Conservation (phyloP, 495 filamentous ascomycete genomes). For the Penicillium pancosmium region DNA sequence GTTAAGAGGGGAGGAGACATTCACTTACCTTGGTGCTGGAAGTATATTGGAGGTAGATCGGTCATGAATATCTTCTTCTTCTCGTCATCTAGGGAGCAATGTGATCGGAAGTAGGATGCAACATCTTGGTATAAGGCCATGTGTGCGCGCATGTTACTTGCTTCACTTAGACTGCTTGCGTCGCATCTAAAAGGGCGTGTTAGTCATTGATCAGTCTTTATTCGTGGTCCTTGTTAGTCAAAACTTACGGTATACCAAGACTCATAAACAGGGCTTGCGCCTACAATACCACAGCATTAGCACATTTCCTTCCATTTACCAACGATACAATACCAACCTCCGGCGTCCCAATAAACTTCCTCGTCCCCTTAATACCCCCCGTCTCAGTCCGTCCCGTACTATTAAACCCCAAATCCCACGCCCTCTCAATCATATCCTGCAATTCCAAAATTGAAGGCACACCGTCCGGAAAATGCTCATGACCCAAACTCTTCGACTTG, state of each 20-base stretch:
- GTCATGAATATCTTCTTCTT: slow-evolving; percentile 67
- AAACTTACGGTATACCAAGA: slow-evolving; percentile 64
- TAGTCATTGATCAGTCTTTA: no score
- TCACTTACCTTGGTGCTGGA: slow-evolving; percentile 74
- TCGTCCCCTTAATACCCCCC: slow-evolving; percentile 81
- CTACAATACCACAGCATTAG: slow-evolving; percentile 43
- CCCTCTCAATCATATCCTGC: slow-evolving; percentile 86
- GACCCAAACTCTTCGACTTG: slow-evolving; percentile 55
- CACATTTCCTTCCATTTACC: not conserved
- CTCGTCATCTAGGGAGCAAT: slow-evolving; percentile 35
- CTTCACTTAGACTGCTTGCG: slow-evolving; percentile 50
- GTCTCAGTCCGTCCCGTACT: slow-evolving; percentile 74
- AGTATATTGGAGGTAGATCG: slow-evolving; percentile 79
- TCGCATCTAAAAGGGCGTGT: slow-evolving; percentile 43
- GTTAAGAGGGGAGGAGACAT: not conserved
- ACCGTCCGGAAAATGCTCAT: slow-evolving; percentile 58
- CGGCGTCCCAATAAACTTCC: slow-evolving; percentile 95
- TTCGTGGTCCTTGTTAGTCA: no score
- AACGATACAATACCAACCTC: slow-evolving; percentile 58
- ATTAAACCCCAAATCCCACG: slow-evolving; percentile 89
- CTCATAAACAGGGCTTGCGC: slow-evolving; percentile 78
- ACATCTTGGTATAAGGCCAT: slow-evolving; percentile 65
- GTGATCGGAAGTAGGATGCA: slow-evolving; percentile 71
- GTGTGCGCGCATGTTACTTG: slow-evolving; percentile 48
- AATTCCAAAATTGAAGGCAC: slow-evolving; percentile 82